These are phyloP conservation scores for Lecanicillium sp. DNA, from an alignment of 2,329 filamentous ascomycete genomes.

Conservation along the genomic window DNA sequence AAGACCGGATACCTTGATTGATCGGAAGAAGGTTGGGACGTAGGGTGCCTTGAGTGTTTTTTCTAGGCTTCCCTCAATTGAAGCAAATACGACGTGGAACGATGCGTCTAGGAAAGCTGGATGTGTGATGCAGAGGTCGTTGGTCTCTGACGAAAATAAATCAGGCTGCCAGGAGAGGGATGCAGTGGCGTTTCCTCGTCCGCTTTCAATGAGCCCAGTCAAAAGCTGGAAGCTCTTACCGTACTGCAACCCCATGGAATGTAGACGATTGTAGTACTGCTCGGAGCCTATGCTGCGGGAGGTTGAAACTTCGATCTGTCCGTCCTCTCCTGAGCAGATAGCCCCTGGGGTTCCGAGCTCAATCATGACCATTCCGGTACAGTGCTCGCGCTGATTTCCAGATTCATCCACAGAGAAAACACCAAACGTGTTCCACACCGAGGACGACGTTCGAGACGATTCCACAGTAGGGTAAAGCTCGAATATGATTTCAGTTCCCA, in stretches of 20 bases:
- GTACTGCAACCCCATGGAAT: constrained; percentile 15
- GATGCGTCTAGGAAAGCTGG: constrained; percentile 16
- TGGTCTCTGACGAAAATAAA: constrained; percentile 10
- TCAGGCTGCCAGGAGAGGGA: constrained; percentile 14
- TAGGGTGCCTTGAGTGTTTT: constrained; percentile 16
- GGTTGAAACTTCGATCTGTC: neutral
- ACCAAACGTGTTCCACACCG: constrained; percentile 17
- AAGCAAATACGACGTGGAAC: constrained; percentile 18
- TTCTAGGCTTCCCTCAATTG: constrained; percentile 16
- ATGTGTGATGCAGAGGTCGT: constrained; percentile 9
- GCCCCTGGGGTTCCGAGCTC: constrained; percentile 9
- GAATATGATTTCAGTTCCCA: constrained; percentile 16
- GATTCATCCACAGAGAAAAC: constrained; percentile 18
- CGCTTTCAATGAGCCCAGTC: constrained; percentile 15
- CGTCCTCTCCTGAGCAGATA: constrained; percentile 2
- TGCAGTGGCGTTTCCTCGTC: constrained; percentile 13
- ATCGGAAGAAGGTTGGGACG: constrained; percentile 16
- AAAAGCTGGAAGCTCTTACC: constrained; percentile 16
- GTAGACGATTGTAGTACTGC: constrained; percentile 16
- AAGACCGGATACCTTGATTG: constrained; percentile 13
- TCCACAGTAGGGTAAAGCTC: constrained; percentile 15
- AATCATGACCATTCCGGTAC: constrained; percentile 13
- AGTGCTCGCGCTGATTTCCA: constrained; percentile 16
- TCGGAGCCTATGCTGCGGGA: neutral
- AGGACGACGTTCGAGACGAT: constrained; percentile 13